Conservation (phyloP, 495 filamentous ascomycete species). For the Oidiodendron maius region DNA sequence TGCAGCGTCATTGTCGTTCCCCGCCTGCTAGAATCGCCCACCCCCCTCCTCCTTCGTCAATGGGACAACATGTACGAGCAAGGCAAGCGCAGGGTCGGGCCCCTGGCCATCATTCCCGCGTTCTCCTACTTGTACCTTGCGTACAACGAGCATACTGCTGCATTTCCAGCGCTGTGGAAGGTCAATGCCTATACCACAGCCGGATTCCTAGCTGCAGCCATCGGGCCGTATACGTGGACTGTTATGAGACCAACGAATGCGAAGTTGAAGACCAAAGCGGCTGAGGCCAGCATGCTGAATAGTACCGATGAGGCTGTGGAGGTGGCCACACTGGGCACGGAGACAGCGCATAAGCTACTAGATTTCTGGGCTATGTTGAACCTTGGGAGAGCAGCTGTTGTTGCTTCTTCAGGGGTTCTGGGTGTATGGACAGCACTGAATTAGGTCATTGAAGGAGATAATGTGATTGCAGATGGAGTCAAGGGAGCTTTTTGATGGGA, state of each 20-base stretch:
- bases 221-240: slow-evolving; percentile 44
- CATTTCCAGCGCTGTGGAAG: slow-evolving; percentile 1
- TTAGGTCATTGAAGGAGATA: neutral
- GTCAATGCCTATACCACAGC: slow-evolving; percentile 32
- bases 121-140: slow-evolving; percentile 40
- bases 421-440: slow-evolving; percentile 13
- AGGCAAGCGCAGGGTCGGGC: slow-evolving; percentile 29
- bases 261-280: slow-evolving; percentile 29
- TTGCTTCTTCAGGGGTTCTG: slow-evolving; percentile 9
- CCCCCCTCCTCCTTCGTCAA: slow-evolving; percentile 43
- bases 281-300: slow-evolving; percentile 23
- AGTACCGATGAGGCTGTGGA: slow-evolving; percentile 21
- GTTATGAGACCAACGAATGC: slow-evolving; percentile 39
- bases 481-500: too few relatives aligned
- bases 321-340: slow-evolving; percentile 28
- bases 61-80: slow-evolving; percentile 34
- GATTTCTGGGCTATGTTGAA: slow-evolving; percentile 52
- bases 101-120: slow-evolving; percentile 25
- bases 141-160: slow-evolving; percentile 21
- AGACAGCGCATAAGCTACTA: slow-evolving; percentile 40
- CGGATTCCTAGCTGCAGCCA: slow-evolving; percentile 30
- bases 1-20: slow-evolving; percentile 41
- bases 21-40: slow-evolving; percentile 44
- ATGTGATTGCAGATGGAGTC: neutral
- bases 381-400: slow-evolving; percentile 34